Percentiles rank a stretch among this genome's conserved stretches.
phyloP scores from a whole-genome alignment of 768 basidiomycete genomes.

The Trametes elegans region DNA sequence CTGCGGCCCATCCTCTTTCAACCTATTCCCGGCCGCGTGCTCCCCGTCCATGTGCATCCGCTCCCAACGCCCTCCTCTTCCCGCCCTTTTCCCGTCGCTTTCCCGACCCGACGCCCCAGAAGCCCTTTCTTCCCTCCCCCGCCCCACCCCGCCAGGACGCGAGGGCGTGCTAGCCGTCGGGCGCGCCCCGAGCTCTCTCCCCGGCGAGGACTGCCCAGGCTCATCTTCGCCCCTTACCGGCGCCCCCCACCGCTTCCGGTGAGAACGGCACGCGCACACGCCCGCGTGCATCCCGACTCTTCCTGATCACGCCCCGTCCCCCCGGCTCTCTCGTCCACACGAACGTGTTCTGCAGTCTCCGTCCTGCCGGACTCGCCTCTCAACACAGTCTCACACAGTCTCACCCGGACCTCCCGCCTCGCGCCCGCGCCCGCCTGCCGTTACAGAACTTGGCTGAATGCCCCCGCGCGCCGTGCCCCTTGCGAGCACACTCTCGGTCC shows the following conservation, averaged over 20 bases:
- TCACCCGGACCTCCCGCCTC: not conserved
- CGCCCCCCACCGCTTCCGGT: constrained; percentile 12
- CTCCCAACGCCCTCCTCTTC: not conserved
- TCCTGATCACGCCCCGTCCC: constrained; percentile 11
- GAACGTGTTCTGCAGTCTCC: constrained; percentile 19
- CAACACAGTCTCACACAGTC: not conserved
- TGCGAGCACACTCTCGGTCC: constrained; percentile 5
- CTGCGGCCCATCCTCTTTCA: not conserved
- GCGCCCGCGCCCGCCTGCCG: not conserved
- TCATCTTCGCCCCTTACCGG: constrained; percentile 8
- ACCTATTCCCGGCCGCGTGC: constrained; percentile 14
- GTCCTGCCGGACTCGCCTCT: constrained; percentile 13
- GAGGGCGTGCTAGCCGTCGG: not conserved
- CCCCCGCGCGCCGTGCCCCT: not conserved
- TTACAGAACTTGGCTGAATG: constrained; percentile 1
- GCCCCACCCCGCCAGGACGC: not conserved
- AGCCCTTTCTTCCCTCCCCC: not conserved
- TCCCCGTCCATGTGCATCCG: constrained; percentile 12
- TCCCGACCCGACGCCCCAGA: not conserved
- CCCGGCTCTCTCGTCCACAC: constrained; percentile 9
- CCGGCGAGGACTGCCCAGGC: constrained; percentile 1
- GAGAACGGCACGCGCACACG: constrained; percentile 3
- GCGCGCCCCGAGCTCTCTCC: not conserved
- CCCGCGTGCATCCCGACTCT: constrained; percentile 15
- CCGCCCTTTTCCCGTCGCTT: constrained; percentile 1